A percentile compares a stretch with the other conserved stretches of the same genome.
These are phyloP conservation scores for Colletotrichum sp. DNA, from an alignment of 2,329 filamentous ascomycete genomes.

Conservation along the genomic window DNA sequence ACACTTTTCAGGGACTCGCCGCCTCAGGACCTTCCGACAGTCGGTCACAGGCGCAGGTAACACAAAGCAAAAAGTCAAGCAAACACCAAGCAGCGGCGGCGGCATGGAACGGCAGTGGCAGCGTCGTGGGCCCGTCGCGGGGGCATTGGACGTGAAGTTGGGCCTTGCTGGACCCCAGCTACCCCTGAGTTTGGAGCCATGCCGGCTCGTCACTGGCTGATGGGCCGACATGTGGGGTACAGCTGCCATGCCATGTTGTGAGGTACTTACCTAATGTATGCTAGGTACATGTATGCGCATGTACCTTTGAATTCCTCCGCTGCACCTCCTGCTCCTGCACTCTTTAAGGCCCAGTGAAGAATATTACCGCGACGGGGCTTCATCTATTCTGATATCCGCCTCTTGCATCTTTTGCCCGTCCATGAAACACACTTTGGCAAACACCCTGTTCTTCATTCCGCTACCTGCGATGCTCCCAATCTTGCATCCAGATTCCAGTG, in stretches of 20 bases:
- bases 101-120: neutral
- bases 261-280: neutral
- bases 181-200: conserved; percentile 2
- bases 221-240: neutral
- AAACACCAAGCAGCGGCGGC: neutral
- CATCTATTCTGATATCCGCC: neutral
- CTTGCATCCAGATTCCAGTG: neutral
- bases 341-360: neutral
- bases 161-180: conserved; percentile 11
- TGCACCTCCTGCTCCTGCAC: neutral
- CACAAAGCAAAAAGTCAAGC: neutral
- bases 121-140: neutral
- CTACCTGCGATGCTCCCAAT: neutral
- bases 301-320: neutral
- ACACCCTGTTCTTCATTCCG: neutral
- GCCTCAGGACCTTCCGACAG: neutral
- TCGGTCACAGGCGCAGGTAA: neutral
- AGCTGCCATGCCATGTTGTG: neutral
- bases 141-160: neutral
- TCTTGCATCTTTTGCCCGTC: neutral
- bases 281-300: neutral
- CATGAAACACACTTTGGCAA: neutral
- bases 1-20: neutral
- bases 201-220: neutral
- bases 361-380: neutral